phyloP scores from a whole-genome alignment of 2,329 filamentous ascomycete species.

The Claviceps spartinae region DNA sequence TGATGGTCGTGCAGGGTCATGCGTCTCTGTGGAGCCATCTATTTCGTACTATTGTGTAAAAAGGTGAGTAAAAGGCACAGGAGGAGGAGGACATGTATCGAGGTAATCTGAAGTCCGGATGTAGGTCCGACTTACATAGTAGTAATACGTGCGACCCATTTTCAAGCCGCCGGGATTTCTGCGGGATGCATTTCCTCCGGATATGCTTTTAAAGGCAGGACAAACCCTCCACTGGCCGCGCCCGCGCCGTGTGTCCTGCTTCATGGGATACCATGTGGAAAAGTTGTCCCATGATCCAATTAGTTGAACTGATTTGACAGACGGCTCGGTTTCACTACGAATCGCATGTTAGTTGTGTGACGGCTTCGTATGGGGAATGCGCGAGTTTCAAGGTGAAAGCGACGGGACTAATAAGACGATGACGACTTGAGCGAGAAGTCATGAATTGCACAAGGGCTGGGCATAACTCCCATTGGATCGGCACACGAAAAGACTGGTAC shows the following conservation, averaged over 20 bases:
- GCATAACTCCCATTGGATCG: no score
- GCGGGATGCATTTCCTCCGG: conserved; percentile 58
- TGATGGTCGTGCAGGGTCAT: conserved; percentile 57
- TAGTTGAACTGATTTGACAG: conserved; percentile 59
- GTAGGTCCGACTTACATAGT: conserved; percentile 54
- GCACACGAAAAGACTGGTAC: not conserved
- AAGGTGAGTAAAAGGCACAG: not conserved
- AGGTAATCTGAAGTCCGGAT: not conserved
- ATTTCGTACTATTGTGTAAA: conserved; percentile 56
- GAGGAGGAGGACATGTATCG: not conserved
- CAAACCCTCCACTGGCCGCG: conserved; percentile 74
- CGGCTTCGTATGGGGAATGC: not conserved
- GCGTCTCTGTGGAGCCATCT: conserved; percentile 62
- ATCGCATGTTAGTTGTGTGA: conserved; percentile 10
- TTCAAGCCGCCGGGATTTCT: conserved; percentile 63
- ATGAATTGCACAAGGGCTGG: no score
- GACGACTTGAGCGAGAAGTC: no score
- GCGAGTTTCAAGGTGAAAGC: not conserved
- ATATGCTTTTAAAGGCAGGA: conserved; percentile 73
- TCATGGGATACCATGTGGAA: conserved; percentile 61
- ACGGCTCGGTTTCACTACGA: conserved; percentile 44
- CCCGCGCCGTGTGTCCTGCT: conserved; percentile 63
- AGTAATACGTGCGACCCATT: conserved; percentile 92
- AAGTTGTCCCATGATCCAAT: conserved; percentile 97
- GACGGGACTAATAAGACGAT: not conserved